Evolutionary conservation across 73 alveolate species (phyloP), one percentile per base, ranked within the genome.

Genomic region (Symbiodinium pilosum): DNA sequence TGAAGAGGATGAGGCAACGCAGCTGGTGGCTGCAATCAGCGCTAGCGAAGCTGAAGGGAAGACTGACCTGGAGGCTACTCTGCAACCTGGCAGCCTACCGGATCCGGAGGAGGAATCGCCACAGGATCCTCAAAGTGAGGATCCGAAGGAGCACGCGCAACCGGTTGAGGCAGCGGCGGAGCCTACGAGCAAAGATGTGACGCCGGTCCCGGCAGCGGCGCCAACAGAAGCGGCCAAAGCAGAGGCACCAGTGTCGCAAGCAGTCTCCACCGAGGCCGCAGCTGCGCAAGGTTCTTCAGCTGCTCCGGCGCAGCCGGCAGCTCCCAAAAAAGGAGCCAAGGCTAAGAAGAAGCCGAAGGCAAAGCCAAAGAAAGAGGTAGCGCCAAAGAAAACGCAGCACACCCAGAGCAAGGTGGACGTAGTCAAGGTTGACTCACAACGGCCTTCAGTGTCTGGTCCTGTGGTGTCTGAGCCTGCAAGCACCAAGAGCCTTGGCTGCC

Each of bases 301-400:
- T n/a, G 73, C 73, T n/a, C 73, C 73, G 73, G 20, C 73, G 14
- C 38, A 81, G 56, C 54, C 85, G 2, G 56, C 68, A 39, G 43
- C 9, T 12, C 54, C n/a, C 18, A 59, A 34, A 12, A 68, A 68
- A 34, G 39, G 56, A n/a, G 84, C 42, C 43, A 87, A 87, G 84
- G 84, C 43, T 16, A 56, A 87, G 56, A 87, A 87, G 84, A 87
- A 56, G 84, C 43, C 94, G 40, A 87, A 87, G 68, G 94, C 94
- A 9, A 87, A 87, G 84, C 84, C 94, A 8, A 87, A 87, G 24
- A 87, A 87, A 59, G 64, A n/a, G 20, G 88, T 24, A 41, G 91
- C 30, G 30, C 71, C 43, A 20, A 20, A n/a, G 43, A 68, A 24
- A 43, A 4, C 73, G 2, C 73, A 54, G 73, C 73, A 26, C 32